Conservation (phyloP, 345 rosid genomes). For the Punica granatum region DNA sequence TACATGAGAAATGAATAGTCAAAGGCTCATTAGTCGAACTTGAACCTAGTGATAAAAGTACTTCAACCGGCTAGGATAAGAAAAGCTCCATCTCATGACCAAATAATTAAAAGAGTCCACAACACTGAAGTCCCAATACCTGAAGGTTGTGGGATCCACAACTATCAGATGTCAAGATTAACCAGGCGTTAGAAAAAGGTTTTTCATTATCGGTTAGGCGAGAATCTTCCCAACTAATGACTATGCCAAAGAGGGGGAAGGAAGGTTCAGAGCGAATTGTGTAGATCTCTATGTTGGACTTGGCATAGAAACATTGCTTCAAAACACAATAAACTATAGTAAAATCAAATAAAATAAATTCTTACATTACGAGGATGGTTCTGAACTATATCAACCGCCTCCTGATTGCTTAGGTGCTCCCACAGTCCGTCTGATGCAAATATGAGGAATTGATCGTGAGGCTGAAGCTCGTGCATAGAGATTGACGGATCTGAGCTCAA, state of each 20-base stretch:
- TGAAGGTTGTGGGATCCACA: too few species aligned
- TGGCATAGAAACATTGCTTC: background rate
- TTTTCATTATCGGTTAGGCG: background rate
- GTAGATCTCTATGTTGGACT: background rate
- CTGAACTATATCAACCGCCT: slow-evolving; percentile 84
- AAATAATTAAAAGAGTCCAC: too few species aligned
- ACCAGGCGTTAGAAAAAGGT: too few species aligned
- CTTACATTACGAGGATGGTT: slow-evolving; percentile 75
- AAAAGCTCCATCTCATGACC: too few species aligned
- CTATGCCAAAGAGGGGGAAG: background rate
- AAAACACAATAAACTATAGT: background rate
- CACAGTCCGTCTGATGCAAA: slow-evolving; percentile 98
- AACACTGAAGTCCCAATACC: too few species aligned
- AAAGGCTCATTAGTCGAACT: too few species aligned
- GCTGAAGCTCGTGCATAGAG: slow-evolving; percentile 56
- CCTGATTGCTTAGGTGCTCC: slow-evolving; percentile 94
- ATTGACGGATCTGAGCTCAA: slow-evolving; percentile 81
- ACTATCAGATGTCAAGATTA: too few species aligned
- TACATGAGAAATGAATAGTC: too few species aligned
- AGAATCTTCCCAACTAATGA: background rate
- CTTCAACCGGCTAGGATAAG: too few species aligned
- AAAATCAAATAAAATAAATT: background rate
- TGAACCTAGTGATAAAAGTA: too few species aligned
- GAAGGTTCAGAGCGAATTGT: background rate
- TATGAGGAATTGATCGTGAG: slow-evolving; percentile 73